Evolutionary conservation across 192 early-diverging fungal genomes (phyloP).

Genomic region (Phlyctochytrium planicorne): DNA sequence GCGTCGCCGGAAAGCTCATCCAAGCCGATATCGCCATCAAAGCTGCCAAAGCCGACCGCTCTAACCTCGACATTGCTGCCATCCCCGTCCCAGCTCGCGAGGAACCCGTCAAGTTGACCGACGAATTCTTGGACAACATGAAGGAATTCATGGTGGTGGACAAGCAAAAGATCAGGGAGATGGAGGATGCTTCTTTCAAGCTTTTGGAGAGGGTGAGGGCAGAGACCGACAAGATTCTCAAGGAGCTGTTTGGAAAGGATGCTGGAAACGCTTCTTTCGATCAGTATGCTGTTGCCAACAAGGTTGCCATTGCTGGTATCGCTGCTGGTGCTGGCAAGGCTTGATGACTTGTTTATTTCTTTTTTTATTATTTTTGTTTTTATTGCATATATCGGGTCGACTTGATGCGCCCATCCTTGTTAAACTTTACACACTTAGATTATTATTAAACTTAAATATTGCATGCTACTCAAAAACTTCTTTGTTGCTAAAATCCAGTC

Average conservation of each 20-base stretch:
- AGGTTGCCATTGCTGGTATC: background rate
- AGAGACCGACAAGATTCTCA: slow-evolving; percentile 3
- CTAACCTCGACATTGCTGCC: no score
- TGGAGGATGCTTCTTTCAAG: background rate
- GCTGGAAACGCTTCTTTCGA: background rate
- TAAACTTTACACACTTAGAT: no score
- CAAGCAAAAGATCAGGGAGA: background rate
- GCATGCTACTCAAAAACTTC: no score
- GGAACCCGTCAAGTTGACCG: background rate
- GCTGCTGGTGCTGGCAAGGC: background rate
- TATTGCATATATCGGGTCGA: background rate
- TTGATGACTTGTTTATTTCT: background rate
- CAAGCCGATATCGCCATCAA: background rate
- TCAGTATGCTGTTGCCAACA: background rate
- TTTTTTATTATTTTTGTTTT: background rate
- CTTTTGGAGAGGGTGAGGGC: background rate
- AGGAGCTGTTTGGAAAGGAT: background rate
- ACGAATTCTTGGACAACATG: background rate
- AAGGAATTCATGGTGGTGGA: background rate
- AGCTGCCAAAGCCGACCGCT: background rate
- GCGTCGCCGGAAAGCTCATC: background rate
- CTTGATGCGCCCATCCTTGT: no score
- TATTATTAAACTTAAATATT: no score
- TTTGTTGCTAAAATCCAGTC: no score
- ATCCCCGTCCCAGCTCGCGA: no score